Base-by-base conservation (phyloP, 2,329 filamentous ascomycete species). In the Xylaria sp. region DNA sequence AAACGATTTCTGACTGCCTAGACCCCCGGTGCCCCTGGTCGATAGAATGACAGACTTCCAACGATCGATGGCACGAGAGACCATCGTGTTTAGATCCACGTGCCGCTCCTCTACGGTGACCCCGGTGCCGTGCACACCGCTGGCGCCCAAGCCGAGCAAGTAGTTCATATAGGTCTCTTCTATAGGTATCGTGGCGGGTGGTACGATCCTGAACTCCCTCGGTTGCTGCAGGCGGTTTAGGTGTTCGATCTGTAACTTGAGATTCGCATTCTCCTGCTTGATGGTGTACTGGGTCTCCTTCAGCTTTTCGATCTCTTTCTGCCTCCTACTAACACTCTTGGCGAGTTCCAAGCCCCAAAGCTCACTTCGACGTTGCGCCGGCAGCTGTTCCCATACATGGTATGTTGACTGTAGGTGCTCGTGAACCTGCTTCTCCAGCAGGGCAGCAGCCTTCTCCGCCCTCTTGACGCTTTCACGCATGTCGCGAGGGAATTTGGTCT, bases 351-450 rank as follows among this genome's bases (percentile, higher is more conserved):
- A 76, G 5, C 84, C 80, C 89, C 89, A 91, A 6, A 90, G 82
- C 71, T 90, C 87, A 29, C 83, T 83, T 61, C 87, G 85, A 25
- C 87, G 84, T 42, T 87, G 85, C 1, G 79, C 72, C 0, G 89
- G 81, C 29, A 96, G 83, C 1, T 84, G 83, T 60, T 88, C 88
- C 94, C 94, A 98, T 50, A 93, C 91, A 6, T 87, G 85, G 78
- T 90, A 97, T 0, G 93, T 90, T 16, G 90, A 88, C n/a, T 92
- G 87, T 5, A 97, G 79, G 78, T 98, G 95, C 66, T 91, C 86
- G 48, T 87, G 84, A 37, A 94, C 87, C 72, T 91, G 89, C 60
- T 89, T 88, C 71, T 93, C 90, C 60, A 95, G 86, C 32, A 83
- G 80, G 71, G 85, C 87, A 50, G 84, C 91, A 69, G 82, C 77